phyloP scores from a whole-genome alignment of 352 stramenopile genomes.

The Globisporangium carolinianum region DNA sequence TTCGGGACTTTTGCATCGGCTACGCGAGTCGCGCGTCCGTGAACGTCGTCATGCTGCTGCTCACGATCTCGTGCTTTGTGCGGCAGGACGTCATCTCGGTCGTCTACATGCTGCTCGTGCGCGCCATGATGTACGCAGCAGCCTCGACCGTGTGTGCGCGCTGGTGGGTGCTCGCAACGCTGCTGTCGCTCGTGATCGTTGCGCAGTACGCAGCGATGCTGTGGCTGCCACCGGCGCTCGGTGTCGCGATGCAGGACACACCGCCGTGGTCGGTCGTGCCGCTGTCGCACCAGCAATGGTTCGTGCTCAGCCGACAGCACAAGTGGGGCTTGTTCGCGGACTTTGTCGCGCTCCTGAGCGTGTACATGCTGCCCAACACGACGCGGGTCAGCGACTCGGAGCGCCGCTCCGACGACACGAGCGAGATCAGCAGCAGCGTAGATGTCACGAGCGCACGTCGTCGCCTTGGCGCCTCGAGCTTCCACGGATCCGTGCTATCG shows the following conservation, averaged over 20 bases:
- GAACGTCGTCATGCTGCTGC: slow-evolving; percentile 66
- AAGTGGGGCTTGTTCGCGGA: slow-evolving; percentile 75
- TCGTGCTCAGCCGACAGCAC: slow-evolving; percentile 59
- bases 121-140: slow-evolving; percentile 68
- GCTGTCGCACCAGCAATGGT: slow-evolving; percentile 54
- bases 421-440: slow-evolving; percentile 1
- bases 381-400: slow-evolving; percentile 21
- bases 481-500: neutral
- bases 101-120: slow-evolving; percentile 75
- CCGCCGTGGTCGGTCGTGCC: slow-evolving; percentile 52
- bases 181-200: slow-evolving; percentile 66
- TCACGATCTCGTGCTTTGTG: slow-evolving; percentile 76
- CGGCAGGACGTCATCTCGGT: slow-evolving; percentile 74
- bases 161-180: slow-evolving; percentile 45
- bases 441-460: neutral
- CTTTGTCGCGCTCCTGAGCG: slow-evolving; percentile 57
- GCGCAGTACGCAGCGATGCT: slow-evolving; percentile 65
- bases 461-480: neutral
- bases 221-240: slow-evolving; percentile 54
- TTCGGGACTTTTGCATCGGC: slow-evolving; percentile 56
- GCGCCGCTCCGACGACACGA: slow-evolving; percentile 8
- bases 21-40: slow-evolving; percentile 74
- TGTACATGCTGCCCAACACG: slow-evolving; percentile 66
- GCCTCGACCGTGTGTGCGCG: slow-evolving; percentile 41
- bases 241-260: slow-evolving; percentile 49